Percentiles rank a stretch among this genome's conserved stretches.
These are phyloP conservation scores for Nyctanthes arbortristis DNA, from an alignment of 257 asterid species.

Conservation along the genomic window DNA sequence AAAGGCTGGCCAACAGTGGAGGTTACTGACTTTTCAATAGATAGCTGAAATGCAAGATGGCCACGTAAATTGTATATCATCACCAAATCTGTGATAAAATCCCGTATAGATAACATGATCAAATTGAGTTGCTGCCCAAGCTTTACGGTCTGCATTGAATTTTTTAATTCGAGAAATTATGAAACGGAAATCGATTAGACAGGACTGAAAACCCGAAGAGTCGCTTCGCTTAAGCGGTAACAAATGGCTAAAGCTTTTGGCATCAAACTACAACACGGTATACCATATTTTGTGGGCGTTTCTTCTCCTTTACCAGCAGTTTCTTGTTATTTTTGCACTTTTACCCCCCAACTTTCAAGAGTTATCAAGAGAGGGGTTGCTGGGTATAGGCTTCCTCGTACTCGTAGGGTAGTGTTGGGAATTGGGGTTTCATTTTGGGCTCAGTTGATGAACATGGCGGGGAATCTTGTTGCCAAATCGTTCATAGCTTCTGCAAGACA, in stretches of 20 bases:
- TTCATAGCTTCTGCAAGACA: conserved; percentile 82
- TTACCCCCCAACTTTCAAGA: conserved; percentile 26
- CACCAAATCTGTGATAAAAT: conserved; percentile 15
- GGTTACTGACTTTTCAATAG: neutral
- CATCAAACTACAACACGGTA: conserved; percentile 34
- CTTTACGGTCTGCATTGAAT: too few relatives aligned
- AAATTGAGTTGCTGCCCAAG: neutral
- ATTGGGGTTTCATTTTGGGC: conserved; percentile 65
- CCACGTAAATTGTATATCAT: conserved; percentile 30
- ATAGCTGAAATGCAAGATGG: conserved; percentile 24
- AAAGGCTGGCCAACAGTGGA: too few relatives aligned
- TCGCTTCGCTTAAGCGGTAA: too few relatives aligned
- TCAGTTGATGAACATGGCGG: conserved; percentile 59
- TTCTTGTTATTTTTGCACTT: conserved; percentile 22
- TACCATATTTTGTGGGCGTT: conserved; percentile 36
- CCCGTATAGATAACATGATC: neutral
- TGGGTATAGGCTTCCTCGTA: conserved; percentile 48
- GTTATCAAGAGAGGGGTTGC: conserved; percentile 18
- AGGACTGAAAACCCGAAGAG: too few relatives aligned
- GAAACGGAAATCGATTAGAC: too few relatives aligned
- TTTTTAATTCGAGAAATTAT: too few relatives aligned
- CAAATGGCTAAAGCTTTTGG: conserved; percentile 50
- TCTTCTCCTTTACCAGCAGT: conserved; percentile 27
- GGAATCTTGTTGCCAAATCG: conserved; percentile 45
- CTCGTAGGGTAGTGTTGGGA: conserved; percentile 65